Conservation (phyloP, 106 monocot species). For the Agapanthus africanus region DNA sequence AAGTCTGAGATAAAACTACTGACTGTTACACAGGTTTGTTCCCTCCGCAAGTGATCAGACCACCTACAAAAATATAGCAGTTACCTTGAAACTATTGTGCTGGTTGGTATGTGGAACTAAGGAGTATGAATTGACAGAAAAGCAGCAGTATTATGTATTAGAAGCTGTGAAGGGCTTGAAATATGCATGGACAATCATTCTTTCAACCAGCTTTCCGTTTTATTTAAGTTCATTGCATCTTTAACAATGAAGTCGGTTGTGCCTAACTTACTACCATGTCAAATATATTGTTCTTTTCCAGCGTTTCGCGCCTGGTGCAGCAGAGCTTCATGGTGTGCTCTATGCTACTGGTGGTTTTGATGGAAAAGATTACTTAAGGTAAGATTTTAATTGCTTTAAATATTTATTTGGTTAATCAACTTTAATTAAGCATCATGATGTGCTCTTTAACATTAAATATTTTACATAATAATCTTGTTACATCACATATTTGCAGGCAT, state of each 20-base stretch:
- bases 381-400: not conserved
- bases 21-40: not conserved
- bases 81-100: not conserved
- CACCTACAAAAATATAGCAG: not conserved
- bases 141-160: not conserved
- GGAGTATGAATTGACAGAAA: not conserved
- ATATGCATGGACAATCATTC: not conserved
- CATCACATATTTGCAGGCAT: no score
- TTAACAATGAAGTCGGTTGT: not conserved
- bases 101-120: not conserved
- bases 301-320: constrained; percentile 61
- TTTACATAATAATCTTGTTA: no score
- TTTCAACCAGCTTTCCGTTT: not conserved
- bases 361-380: constrained; percentile 58
- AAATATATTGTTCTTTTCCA: constrained; percentile 22
- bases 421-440: no score
- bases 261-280: not conserved
- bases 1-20: not conserved
- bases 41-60: not conserved
- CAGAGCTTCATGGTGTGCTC: constrained; percentile 54
- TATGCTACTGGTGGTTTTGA: constrained; percentile 83
- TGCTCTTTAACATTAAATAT: no score
- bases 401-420: not conserved
- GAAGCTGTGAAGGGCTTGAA: not conserved
- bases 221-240: not conserved